A percentile compares a stretch with the other conserved stretches of the same genome.
Evolutionary conservation across 148 eudicot species (phyloP).

Genomic region (Rhododendron ovatum): DNA sequence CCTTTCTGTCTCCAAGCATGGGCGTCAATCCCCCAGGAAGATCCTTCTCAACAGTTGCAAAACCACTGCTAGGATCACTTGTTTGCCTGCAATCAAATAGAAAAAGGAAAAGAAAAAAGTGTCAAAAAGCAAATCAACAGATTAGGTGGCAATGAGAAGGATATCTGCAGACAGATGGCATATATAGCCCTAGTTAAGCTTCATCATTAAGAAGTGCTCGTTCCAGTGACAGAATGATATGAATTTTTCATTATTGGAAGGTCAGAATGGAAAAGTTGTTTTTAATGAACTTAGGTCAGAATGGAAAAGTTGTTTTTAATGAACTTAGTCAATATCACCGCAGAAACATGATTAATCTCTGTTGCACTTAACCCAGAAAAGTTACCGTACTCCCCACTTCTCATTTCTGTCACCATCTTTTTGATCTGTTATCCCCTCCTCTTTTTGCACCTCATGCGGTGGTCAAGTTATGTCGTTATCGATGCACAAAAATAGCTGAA

Average conservation of each 20-base stretch:
- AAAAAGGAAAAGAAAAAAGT: neutral
- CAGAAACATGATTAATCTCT: neutral
- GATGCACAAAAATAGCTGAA: neutral
- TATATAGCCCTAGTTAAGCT: neutral
- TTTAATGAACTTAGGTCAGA: no score
- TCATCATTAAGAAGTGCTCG: neutral
- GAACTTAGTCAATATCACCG: neutral
- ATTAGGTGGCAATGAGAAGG: neutral
- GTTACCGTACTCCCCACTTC: neutral
- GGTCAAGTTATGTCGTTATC: neutral
- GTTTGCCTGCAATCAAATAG: slow-evolving; percentile 59
- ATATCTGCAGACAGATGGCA: neutral
- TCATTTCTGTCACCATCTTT: neutral
- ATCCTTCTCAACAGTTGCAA: slow-evolving; percentile 91
- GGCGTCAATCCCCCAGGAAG: slow-evolving; percentile 91
- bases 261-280: neutral
- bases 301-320: no score
- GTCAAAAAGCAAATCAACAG: neutral
- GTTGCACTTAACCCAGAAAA: neutral
- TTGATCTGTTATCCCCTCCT: neutral
- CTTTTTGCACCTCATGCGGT: neutral
- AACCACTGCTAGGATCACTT: slow-evolving; percentile 89
- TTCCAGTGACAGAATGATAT: neutral
- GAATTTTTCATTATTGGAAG: neutral
- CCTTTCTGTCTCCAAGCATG: slow-evolving; percentile 98